These are phyloP conservation scores for Trametes sanguinea DNA, from an alignment of 768 basidiomycete species.

Conservation along the genomic window DNA sequence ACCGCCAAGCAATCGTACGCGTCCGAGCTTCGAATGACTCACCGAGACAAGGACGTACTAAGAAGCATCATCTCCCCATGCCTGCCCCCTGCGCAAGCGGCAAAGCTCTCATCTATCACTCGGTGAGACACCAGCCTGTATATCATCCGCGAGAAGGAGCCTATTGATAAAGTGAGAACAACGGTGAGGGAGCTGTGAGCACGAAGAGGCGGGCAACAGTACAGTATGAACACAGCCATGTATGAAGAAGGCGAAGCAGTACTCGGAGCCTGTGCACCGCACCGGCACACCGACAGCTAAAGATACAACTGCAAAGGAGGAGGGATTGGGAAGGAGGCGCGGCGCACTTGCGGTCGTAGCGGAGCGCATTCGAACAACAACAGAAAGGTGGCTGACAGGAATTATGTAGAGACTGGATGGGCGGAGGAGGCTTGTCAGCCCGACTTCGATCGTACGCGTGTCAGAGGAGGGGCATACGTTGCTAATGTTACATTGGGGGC, in stretches of 20 bases:
- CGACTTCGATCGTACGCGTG: no score
- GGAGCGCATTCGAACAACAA: neutral
- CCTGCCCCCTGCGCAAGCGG: no score
- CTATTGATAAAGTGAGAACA: neutral
- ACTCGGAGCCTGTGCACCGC: constrained; percentile 3
- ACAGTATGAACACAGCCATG: constrained; percentile 10
- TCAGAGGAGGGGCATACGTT: neutral
- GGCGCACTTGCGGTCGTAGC: neutral
- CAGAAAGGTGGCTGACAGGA: constrained; percentile 3
- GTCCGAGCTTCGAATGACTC: neutral
- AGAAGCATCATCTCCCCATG: no score
- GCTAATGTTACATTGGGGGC: constrained; percentile 15
- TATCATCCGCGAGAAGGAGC: neutral
- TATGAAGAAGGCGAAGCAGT: neutral
- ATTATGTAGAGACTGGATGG: neutral
- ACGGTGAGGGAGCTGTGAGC: neutral
- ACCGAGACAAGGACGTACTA: neutral
- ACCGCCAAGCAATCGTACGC: no score
- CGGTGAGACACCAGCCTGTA: neutral
- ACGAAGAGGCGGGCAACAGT: neutral
- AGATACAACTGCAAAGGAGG: constrained; percentile 3
- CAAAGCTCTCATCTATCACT: no score
- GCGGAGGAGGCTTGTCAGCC: neutral
- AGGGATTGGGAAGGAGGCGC: neutral
- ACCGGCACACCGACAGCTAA: constrained; percentile 7